Evolutionary conservation across 768 basidiomycete genomes (phyloP), one percentile per base, ranked within the genome.

Genomic region (Boletus subcaerulescens): DNA sequence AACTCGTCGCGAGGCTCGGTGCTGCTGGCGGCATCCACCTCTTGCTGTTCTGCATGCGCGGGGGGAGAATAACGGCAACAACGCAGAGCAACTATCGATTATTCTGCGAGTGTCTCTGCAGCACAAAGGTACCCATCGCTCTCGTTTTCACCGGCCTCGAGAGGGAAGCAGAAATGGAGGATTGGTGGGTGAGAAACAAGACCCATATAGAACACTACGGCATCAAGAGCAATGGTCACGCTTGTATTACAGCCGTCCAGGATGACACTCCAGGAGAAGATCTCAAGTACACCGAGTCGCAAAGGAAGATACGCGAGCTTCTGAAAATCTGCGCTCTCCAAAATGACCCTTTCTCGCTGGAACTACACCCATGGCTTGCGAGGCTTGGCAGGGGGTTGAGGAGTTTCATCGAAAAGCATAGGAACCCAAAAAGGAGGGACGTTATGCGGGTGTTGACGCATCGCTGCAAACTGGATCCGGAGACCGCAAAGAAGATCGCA

Each of bases 91-190:
- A 77, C 52, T 79, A 75, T 57, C 55, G 61, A 29, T 55, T 78
- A 18, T 76, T 77, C 59, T 59, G 63, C 33, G 71, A 78, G 18
- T 67, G 73, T 24, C 72, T 79, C 31, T 79, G 78, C 52, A 55
- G 50, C 22, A 55, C 60, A 31, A 52, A 60, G 26, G 77, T 79
- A 10, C 77, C 76, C 11, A 68, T 72, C 15, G 66, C 73, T 0
- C 59, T 78, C 13, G 69, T 73, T n/a, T 63, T 78, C 39, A 78
- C 75, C 3, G 72, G 75, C 15, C 69, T 78, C n/a, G 77, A 76
- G 58, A 45, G 62, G 17, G 71, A 73, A 46, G 38, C 6, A 17
- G 43, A 52, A 5, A 67, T 74, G 71, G 71, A 73, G 38, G 45
- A 58, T n/a, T 73, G 73, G 72, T 73, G 72, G 73, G n/a, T 0